Base-by-base conservation (phyloP, 2,329 filamentous ascomycete genomes). In the Phoma sp. region DNA sequence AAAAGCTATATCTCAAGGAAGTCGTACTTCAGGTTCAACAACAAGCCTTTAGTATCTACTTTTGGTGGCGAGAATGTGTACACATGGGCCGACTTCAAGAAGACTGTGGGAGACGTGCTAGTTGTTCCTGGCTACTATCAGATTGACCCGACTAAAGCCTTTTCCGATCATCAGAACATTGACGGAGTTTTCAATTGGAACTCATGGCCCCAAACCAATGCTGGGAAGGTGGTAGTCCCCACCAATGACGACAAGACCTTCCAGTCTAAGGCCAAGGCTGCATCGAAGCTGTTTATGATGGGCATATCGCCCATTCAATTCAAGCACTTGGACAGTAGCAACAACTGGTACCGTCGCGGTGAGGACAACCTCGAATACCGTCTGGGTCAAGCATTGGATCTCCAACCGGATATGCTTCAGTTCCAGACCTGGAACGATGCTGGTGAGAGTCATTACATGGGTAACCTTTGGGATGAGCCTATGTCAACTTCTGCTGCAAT, bases 381-480 rank as follows among this genome's bases (percentile, higher is more conserved):
- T 47, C 63, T 67, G 30, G 58, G 43, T 29, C 67, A 61, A 52
- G 66, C 70, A 8, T 62, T 78, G 1, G 36, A 51, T 5, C 32
- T 77, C 7, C 64, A 72, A 40, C 75, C 75, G 2, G 72, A 76
- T 41, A 74, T 76, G 46, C 55, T 77, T 7, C 69, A 78, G 57
- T 59, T 77, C 4, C 73, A 75, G 42, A 76, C 73, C 13, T 78
- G 76, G 75, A 78, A 78, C 43, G 76, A 78, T 44, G 73, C 67
- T 0, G 74, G 74, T 2, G 75, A 78, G 47, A 62, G 62, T 9
- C 75, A 77, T 53, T 77, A 78, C 47, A 72, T 78, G 55, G 76
- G 75, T 0, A 73, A 75, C 13, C 48, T 71, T 8, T 78, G 75
- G 73, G 53, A 57, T 1, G 74, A 77, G 32, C 62, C 68, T 0